Evolutionary conservation across 495 filamentous ascomycete species (phyloP), one percentile per base, ranked within the genome.

Genomic region (Aspergillus mulundensis): DNA sequence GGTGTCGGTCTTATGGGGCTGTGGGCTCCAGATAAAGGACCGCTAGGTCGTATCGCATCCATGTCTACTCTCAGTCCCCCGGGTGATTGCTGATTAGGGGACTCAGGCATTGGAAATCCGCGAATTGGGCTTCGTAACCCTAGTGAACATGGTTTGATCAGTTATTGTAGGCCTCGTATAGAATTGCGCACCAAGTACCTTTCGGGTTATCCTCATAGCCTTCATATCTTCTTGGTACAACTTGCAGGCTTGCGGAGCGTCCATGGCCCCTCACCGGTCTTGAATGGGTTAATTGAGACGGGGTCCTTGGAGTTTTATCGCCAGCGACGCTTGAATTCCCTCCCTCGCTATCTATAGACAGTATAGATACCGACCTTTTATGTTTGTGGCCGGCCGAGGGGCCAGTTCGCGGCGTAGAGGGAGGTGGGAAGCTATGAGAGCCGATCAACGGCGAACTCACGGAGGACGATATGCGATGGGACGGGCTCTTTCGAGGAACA

Each of bases 311-410:
- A 62, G 74, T 68, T 69, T 78, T 70, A 20, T 76, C 73, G 57
- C 66, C 59, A 7, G 74, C 54, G 25, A 18, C 45, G 32, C 32
- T 39, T 7, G 11, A 8, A 32, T 39, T 38, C 28, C 54, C 75
- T 24, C 67, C 68, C 50, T 87, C 82, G 51, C 85, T 84, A 46
- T 89, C 89, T 59, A 97, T 81, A 5, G 94, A 97, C 19, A 97
- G 83, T 58, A 98, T 97, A n/a, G 94, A 97, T 28, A 98, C 81
- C 0, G 93, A 96, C 66, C 93, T 72, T 57, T 85, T 82, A 66
- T 89, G 87, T 59, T 76, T 81, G 49, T 82, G 75, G 15, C 64
- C 60, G 2, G 61, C 48, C 5, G 66, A 59, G 15, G 68, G 69
- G 60, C 67, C 68, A 63, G 54, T 69, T 50, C 70, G 69, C 43